phyloP scores from a whole-genome alignment of 805 yeast genomes.

The Nakazawaea sp. region DNA sequence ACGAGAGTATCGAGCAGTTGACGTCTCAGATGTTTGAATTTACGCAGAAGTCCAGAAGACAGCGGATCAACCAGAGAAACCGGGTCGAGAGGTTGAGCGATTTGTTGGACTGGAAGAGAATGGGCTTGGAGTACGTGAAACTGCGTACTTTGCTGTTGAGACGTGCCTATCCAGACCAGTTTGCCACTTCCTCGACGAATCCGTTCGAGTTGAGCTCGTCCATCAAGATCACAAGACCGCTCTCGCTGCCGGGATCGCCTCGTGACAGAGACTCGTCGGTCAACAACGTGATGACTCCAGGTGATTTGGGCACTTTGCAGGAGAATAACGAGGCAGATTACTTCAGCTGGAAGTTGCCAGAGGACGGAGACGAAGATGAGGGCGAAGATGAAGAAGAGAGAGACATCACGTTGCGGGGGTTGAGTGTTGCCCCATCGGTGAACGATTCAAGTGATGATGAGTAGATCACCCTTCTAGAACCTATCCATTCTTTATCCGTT shows the following conservation, averaged over 20 bases:
- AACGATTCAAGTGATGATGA: too few species aligned
- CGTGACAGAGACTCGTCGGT: slow-evolving; percentile 57
- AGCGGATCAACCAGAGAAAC: slow-evolving; percentile 95
- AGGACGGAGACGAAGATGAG: slow-evolving; percentile 20
- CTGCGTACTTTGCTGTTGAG: slow-evolving; percentile 89
- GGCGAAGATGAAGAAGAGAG: slow-evolving; percentile 30
- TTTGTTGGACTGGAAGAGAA: slow-evolving; percentile 92
- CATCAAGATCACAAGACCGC: slow-evolving; percentile 72
- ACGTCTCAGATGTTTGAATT: slow-evolving; percentile 87
- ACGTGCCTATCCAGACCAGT: slow-evolving; percentile 89
- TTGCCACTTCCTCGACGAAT: slow-evolving; percentile 33
- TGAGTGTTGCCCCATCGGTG: slow-evolving; percentile 29
- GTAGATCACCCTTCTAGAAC: too few species aligned
- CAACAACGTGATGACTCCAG: slow-evolving; percentile 78
- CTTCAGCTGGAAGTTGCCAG: slow-evolving; percentile 40
- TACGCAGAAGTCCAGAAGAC: slow-evolving; percentile 85
- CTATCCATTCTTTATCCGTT: too few species aligned
- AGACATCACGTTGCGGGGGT: slow-evolving; percentile 21
- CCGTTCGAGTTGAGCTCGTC: slow-evolving; percentile 28
- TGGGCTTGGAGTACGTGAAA: slow-evolving; percentile 95
- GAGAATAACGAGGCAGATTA: slow-evolving; percentile 83
- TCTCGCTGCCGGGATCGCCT: slow-evolving; percentile 97
- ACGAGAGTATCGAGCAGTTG: slow-evolving; percentile 88
- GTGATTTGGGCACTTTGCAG: slow-evolving; percentile 94
- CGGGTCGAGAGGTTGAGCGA: slow-evolving; percentile 93